phyloP scores from a whole-genome alignment of 129 eudicot genomes.

The Dittrichia graveolens region DNA sequence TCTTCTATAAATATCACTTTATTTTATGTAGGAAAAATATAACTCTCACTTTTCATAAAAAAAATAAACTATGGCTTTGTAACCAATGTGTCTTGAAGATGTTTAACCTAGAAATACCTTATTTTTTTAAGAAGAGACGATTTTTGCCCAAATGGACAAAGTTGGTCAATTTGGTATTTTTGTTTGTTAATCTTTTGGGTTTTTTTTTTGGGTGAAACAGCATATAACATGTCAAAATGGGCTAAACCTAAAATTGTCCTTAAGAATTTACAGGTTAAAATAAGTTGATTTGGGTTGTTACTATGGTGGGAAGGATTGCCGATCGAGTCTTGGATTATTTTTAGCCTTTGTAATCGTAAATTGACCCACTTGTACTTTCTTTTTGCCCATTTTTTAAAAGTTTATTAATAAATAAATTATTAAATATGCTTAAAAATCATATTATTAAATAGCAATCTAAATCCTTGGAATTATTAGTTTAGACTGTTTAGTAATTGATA shows the following conservation, averaged over 20 bases:
- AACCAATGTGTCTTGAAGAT: slow-evolving; percentile 2
- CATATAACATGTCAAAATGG: not conserved
- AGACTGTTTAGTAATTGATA: not conserved
- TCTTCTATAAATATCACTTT: slow-evolving; percentile 18
- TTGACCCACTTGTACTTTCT: not conserved
- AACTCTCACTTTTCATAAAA: not conserved
- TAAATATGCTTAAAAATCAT: too few relatives aligned
- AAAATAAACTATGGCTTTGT: slow-evolving; percentile 14
- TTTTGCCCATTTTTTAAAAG: not conserved
- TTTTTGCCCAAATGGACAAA: not conserved
- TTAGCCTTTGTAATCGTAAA: not conserved
- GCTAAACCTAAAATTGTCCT: not conserved
- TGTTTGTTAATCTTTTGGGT: not conserved
- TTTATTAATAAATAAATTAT: too few relatives aligned
- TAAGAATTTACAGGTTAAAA: not conserved
- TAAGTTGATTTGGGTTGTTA: not conserved
- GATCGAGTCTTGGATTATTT: not conserved
- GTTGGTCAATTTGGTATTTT: not conserved
- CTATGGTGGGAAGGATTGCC: too few relatives aligned
- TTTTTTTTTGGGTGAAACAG: not conserved
- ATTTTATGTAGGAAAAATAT: not conserved
- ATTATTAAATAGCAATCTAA: not conserved
- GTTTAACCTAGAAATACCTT: slow-evolving; percentile 10
- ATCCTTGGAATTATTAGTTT: not conserved
- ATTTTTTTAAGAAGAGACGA: not conserved